Evolutionary conservation across 2,329 filamentous ascomycete genomes (phyloP).

Genomic region (Tolypocladium paradoxum): DNA sequence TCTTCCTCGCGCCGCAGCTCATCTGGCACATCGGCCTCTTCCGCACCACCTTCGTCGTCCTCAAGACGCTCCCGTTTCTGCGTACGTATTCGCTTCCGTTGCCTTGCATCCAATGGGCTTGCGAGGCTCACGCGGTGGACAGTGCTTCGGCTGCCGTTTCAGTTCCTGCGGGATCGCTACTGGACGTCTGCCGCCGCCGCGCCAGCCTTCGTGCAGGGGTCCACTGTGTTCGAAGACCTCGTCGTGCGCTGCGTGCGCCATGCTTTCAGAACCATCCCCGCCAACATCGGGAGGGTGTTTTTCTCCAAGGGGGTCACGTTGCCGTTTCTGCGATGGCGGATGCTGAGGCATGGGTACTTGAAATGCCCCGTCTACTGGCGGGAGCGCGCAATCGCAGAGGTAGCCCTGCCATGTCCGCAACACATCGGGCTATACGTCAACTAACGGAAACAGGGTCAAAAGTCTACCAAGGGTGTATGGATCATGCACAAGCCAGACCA

Average conservation of each 20-base stretch:
- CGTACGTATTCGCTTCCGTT: constrained; percentile 31
- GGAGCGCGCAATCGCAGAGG: constrained; percentile 28
- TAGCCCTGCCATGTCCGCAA: constrained; percentile 5
- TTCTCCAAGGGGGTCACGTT: constrained; percentile 63
- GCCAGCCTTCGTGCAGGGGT: constrained; percentile 54
- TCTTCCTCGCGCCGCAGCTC: constrained; percentile 62
- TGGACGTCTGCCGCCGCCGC: constrained; percentile 16
- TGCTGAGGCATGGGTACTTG: constrained; percentile 60
- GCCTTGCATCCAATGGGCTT: neutral
- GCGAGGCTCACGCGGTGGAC: neutral
- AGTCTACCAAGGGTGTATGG: constrained; percentile 55
- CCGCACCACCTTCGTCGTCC: constrained; percentile 42
- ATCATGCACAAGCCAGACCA: constrained; percentile 48
- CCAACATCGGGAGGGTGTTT: constrained; percentile 61
- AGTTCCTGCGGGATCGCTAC: constrained; percentile 15
- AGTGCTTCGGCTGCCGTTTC: constrained; percentile 1
- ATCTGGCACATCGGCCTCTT: constrained; percentile 56
- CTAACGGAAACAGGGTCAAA: constrained; percentile 18
- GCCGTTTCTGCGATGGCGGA: constrained; percentile 65
- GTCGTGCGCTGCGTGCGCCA: constrained; percentile 70
- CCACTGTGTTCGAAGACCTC: constrained; percentile 66
- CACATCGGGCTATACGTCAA: neutral
- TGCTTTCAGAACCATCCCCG: constrained; percentile 62
- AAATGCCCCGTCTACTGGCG: constrained; percentile 53
- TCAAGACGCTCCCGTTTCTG: constrained; percentile 59